Base-by-base conservation (phyloP, 495 filamentous ascomycete genomes). In the Pyrenula aspistea region DNA sequence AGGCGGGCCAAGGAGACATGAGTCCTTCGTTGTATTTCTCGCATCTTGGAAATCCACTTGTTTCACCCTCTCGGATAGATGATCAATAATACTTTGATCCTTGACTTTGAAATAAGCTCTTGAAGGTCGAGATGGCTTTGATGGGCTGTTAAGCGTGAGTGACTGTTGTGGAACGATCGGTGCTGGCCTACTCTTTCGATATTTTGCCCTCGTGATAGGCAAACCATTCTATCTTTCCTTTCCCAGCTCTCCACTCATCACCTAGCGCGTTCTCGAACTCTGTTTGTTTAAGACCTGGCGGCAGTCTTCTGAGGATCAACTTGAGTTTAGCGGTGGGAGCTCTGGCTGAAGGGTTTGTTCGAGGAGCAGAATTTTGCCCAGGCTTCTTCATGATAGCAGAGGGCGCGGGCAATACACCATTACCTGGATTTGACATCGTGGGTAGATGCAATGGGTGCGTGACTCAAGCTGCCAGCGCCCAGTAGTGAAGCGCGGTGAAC, bases 211-310 rank as follows among this genome's bases (percentile, higher is more conserved):
- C 74, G 59, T 83, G 82, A 71, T 86, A 98, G 31, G 74, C 68
- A 53, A 84, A 72, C 87, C 87, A 96, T 62, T 94, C 91, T 3
- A 91, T 82, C 68, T 85, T 95, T 11, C 89, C 89, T 22, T 77
- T 78, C 19, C 86, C 85, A 1, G 79, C 57, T 61, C 81, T 89
- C 88, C 91, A 96, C 57, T 90, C 87, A 1, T 87, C 81, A n/a
- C 90, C 90, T 50, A 96, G 64, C 11, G 79, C 73, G 22, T 68
- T 68, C 61, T 85, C 77, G 53, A 96, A 91, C 61, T 98, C 93
- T 0, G 74, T 68, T 61, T 89, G 83, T 2, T 86, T 95, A 59
- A 97, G 73, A 1, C 86, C 86, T 4, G 93, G 94, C 2, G 93
- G 88, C 11, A 98, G 78, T 55, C 91, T 79, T 57, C 93, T 82